A percentile compares a stretch with the other conserved stretches of the same genome.
Conservation (phyloP, 345 rosid genomes). For the Tarenaya hassleriana region DNA sequence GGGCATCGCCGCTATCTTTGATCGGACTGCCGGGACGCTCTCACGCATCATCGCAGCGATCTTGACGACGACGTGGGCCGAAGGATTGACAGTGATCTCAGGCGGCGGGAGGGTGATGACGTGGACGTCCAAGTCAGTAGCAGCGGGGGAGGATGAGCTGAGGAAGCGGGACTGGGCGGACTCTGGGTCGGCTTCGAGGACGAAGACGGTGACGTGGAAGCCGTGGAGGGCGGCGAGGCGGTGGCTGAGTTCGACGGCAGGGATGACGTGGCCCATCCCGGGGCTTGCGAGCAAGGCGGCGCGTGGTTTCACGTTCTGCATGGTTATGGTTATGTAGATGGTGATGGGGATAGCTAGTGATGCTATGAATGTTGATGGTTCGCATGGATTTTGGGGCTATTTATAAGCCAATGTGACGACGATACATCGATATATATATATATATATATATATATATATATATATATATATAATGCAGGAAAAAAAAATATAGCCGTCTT, state of each 20-base stretch:
- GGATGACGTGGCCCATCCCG: constrained; percentile 30
- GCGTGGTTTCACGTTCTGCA: constrained; percentile 23
- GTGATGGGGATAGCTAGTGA: no score
- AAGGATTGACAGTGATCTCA: constrained; percentile 6
- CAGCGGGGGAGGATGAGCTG: no score
- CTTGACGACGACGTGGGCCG: constrained; percentile 15
- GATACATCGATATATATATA: no score
- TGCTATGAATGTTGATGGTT: no score
- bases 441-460: no score
- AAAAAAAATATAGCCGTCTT: no score
- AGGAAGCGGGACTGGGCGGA: constrained; percentile 28
- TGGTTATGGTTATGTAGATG: constrained; percentile 1
- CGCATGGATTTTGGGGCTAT: no score
- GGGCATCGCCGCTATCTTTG: constrained; percentile 22
- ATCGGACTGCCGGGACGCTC: constrained; percentile 21
- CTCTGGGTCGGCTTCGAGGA: constrained; percentile 29
- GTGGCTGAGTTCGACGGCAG: constrained; percentile 27
- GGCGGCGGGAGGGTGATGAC: no score
- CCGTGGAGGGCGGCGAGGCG: constrained; percentile 23
- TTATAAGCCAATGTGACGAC: no score
- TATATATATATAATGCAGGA: no score
- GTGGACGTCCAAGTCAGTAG: no score
- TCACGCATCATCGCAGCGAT: constrained; percentile 32
- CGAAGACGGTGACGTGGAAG: constrained; percentile 24
- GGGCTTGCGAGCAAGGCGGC: constrained; percentile 26